Percentiles rank a stretch among this genome's conserved stretches.
phyloP scores from a whole-genome alignment of 2,329 filamentous ascomycete genomes.

The Fusarium sp. region DNA sequence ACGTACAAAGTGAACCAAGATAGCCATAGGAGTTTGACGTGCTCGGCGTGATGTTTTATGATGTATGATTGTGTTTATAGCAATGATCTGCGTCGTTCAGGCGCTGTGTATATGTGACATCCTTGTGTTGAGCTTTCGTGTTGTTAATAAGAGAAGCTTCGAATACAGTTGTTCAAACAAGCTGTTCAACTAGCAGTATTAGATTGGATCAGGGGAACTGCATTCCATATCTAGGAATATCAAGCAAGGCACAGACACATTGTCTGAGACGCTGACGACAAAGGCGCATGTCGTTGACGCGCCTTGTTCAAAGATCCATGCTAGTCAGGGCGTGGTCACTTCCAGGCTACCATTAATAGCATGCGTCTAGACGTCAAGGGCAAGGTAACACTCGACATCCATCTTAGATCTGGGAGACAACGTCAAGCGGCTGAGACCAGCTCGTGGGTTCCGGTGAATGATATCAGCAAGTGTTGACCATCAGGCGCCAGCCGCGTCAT shows the following conservation, averaged over 20 bases:
- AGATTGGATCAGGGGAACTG: not conserved
- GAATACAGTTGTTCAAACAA: not conserved
- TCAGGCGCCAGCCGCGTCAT: slow-evolving; percentile 24
- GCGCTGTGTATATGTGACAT: not conserved
- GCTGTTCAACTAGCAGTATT: not conserved
- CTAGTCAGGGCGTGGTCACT: not conserved
- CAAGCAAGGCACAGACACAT: not conserved
- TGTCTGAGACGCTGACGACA: not conserved
- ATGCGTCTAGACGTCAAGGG: slow-evolving; percentile 12
- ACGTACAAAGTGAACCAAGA: not conserved
- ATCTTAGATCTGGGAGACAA: slow-evolving; percentile 17
- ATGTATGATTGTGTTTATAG: not conserved
- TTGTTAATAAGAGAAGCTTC: not conserved
- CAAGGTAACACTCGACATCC: slow-evolving; percentile 15
- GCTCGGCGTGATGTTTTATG: not conserved
- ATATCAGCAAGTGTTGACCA: slow-evolving; percentile 17
- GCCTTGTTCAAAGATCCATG: slow-evolving; percentile 4
- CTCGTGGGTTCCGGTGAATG: slow-evolving; percentile 8
- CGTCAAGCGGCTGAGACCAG: slow-evolving; percentile 18
- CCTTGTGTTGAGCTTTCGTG: not conserved
- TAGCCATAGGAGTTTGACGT: not conserved
- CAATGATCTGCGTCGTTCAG: not conserved
- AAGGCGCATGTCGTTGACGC: not conserved
- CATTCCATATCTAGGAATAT: not conserved
- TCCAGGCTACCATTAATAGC: slow-evolving; percentile 11